These are phyloP conservation scores for Globisporangium polare DNA, from an alignment of 352 stramenopile genomes.

Conservation along the genomic window DNA sequence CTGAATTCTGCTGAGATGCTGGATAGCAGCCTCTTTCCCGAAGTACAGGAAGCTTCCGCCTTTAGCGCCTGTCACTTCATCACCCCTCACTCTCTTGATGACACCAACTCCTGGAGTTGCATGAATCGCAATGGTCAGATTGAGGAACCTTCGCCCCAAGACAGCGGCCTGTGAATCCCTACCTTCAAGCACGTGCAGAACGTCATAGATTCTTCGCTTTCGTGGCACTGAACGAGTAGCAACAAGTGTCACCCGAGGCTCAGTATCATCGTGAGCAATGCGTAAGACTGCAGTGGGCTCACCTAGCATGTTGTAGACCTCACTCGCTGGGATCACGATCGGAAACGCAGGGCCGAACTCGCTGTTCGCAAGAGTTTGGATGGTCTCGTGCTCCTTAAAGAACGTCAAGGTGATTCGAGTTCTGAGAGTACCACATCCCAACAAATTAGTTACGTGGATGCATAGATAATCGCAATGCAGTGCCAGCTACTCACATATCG, in stretches of 20 bases:
- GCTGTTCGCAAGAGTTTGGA: constrained; percentile 16
- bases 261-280: neutral
- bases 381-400: constrained; percentile 54
- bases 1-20: constrained; percentile 34
- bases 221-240: constrained; percentile 35
- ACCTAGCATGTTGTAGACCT: constrained; percentile 72
- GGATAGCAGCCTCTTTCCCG: constrained; percentile 34
- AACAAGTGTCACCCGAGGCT: neutral
- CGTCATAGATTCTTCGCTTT: constrained; percentile 74
- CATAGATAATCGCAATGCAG: neutral
- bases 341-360: constrained; percentile 24
- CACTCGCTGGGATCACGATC: constrained; percentile 45
- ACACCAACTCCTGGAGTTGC: constrained; percentile 41
- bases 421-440: constrained; percentile 17
- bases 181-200: constrained; percentile 80
- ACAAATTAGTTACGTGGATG: neutral
- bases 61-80: constrained; percentile 26
- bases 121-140: neutral
- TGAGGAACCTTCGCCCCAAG: no score
- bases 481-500: constrained; percentile 33
- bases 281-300: constrained; percentile 4
- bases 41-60: constrained; percentile 61
- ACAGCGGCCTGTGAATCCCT: no score
- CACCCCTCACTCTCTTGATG: constrained; percentile 47
- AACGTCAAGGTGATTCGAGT: constrained; percentile 53